Evolutionary conservation across 805 yeast species (phyloP).

Genomic region (Candida argentea): DNA sequence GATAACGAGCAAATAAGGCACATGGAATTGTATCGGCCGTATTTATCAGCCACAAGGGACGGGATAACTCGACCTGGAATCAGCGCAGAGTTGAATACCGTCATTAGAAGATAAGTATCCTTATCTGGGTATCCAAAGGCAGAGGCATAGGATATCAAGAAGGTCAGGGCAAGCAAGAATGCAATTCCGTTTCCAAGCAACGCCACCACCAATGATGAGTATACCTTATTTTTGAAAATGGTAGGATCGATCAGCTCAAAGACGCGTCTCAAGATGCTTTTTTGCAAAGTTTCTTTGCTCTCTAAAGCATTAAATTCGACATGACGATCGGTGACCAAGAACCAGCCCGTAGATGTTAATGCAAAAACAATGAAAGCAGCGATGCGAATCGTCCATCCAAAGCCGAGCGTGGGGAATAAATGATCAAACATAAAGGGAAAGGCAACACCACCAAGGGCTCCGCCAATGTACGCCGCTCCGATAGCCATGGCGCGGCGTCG

Average conservation of each 20-base stretch:
- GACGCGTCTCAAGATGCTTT: slow-evolving; percentile 7
- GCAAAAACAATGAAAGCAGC: slow-evolving; percentile 14
- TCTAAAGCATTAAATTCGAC: slow-evolving; percentile 3
- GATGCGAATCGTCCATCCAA: slow-evolving; percentile 20
- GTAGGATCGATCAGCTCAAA: slow-evolving; percentile 14
- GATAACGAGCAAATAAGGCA: slow-evolving; percentile 13
- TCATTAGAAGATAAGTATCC: slow-evolving; percentile 12
- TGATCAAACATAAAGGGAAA: slow-evolving; percentile 18
- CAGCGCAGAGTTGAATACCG: slow-evolving; percentile 16
- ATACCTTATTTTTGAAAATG: slow-evolving; percentile 15
- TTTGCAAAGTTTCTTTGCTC: slow-evolving; percentile 1
- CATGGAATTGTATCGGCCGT: slow-evolving; percentile 16
- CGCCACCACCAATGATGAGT: slow-evolving; percentile 13
- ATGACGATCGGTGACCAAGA: slow-evolving; percentile 12
- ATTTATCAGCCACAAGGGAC: slow-evolving; percentile 15
- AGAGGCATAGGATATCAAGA: slow-evolving; percentile 15
- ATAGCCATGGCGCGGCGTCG: slow-evolving; percentile 16
- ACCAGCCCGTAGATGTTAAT: slow-evolving; percentile 8
- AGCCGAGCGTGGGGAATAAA: slow-evolving; percentile 18
- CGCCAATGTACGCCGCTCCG: slow-evolving; percentile 20
- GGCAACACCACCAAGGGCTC: slow-evolving; percentile 21
- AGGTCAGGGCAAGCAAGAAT: slow-evolving; percentile 14
- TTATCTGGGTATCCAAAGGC: slow-evolving; percentile 12
- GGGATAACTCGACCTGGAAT: slow-evolving; percentile 19
- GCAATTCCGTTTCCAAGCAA: slow-evolving; percentile 21